phyloP scores from a whole-genome alignment of 805 yeast species.

The Saturnispora serradocipensis region DNA sequence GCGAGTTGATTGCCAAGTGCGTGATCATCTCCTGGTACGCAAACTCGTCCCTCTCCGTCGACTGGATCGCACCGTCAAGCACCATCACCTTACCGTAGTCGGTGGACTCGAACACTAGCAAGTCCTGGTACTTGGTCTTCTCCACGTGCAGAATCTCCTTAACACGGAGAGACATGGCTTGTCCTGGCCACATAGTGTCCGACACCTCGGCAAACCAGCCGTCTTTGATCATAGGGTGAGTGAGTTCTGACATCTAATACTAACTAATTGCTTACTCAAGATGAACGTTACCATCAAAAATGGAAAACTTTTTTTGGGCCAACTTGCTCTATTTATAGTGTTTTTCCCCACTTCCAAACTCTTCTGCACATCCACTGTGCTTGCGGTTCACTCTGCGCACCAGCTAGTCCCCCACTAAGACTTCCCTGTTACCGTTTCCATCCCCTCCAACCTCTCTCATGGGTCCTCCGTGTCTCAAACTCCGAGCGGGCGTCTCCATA shows the following conservation, averaged over 20 bases:
- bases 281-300: not conserved
- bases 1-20: conserved; percentile 85
- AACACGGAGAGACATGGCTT: conserved; percentile 87
- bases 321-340: not conserved
- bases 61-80: conserved; percentile 90
- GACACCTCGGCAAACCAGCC: conserved; percentile 97
- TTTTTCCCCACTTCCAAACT: not conserved
- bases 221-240: conserved; percentile 56
- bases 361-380: not conserved
- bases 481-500: not conserved
- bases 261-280: not conserved
- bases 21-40: conserved; percentile 98
- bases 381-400: too few species aligned
- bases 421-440: not conserved
- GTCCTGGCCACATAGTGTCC: conserved; percentile 98
- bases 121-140: conserved; percentile 86
- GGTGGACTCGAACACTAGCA: conserved; percentile 84
- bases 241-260: conserved; percentile 23
- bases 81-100: conserved; percentile 94
- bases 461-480: not conserved
- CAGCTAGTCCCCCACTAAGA: not conserved
- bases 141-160: conserved; percentile 79
- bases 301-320: not conserved
- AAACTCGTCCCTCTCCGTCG: conserved; percentile 94
- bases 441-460: not conserved